phyloP scores from a whole-genome alignment of 495 filamentous ascomycete species.

The Ascodesmis nigricans region DNA sequence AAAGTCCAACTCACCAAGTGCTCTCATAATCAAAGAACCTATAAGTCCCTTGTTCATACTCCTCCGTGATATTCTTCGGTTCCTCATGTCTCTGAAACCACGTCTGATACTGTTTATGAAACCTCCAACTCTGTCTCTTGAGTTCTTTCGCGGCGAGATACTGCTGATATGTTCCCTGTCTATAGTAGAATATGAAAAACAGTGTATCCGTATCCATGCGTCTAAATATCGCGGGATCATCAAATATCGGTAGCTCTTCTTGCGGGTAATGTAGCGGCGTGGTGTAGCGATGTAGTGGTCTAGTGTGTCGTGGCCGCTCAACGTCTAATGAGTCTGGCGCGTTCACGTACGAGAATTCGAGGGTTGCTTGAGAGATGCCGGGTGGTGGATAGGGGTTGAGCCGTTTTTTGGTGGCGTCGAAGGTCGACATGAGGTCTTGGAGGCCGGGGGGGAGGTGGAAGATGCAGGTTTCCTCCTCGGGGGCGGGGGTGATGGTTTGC shows the following conservation, averaged over 20 bases:
- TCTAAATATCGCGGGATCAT: constrained; percentile 68
- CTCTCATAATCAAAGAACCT: constrained; percentile 99
- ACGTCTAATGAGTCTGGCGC: constrained; percentile 57
- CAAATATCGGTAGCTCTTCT: constrained; percentile 69
- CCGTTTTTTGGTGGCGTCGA: constrained; percentile 58
- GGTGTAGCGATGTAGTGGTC: constrained; percentile 54
- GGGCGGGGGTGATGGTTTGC: constrained; percentile 6
- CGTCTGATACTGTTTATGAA: constrained; percentile 98
- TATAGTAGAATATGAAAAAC: constrained; percentile 99
- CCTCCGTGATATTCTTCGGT: constrained; percentile 93
- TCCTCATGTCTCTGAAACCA: constrained; percentile 99
- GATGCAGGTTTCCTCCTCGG: constrained; percentile 46
- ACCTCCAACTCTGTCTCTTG: constrained; percentile 93
- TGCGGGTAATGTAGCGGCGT: constrained; percentile 76
- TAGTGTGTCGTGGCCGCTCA: constrained; percentile 62
- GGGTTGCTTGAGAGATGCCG: constrained; percentile 48
- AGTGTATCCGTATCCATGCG: constrained; percentile 84
- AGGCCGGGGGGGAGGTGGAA: constrained; percentile 84
- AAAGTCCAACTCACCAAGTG: constrained; percentile 53
- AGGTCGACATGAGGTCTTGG: constrained; percentile 74
- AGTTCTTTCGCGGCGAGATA: constrained; percentile 88
- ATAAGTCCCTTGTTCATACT: constrained; percentile 96
- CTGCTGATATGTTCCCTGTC: constrained; percentile 86
- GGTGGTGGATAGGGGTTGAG: constrained; percentile 34
- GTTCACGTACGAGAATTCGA: constrained; percentile 44